phyloP scores from a whole-genome alignment of 2,329 filamentous ascomycete species.

The Tympanopsis confertula region DNA sequence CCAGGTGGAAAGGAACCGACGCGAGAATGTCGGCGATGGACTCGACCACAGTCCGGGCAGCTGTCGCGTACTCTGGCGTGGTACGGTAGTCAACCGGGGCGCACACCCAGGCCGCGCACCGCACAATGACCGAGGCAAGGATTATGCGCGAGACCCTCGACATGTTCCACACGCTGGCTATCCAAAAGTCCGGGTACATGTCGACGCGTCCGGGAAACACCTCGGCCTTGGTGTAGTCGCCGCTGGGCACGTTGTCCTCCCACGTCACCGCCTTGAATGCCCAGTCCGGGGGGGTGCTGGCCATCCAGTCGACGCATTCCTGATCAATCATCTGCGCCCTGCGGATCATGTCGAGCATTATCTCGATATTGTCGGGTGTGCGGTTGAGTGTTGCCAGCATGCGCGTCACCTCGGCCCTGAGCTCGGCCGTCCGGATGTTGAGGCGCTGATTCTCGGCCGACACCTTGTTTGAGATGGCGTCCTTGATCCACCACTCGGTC shows the following conservation, averaged over 20 bases:
- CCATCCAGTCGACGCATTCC: conserved; percentile 38
- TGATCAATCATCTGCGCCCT: conserved; percentile 38
- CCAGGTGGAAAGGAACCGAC: conserved; percentile 48
- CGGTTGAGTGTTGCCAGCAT: conserved; percentile 32
- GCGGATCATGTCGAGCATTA: conserved; percentile 37
- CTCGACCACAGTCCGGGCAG: conserved; percentile 35
- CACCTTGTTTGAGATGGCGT: conserved; percentile 34
- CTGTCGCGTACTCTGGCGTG: conserved; percentile 47
- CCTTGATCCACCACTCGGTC: conserved; percentile 46
- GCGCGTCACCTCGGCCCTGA: conserved; percentile 40
- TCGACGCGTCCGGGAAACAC: conserved; percentile 50
- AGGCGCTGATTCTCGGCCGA: conserved; percentile 37
- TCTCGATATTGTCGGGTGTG: conserved; percentile 34
- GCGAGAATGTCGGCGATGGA: conserved; percentile 47
- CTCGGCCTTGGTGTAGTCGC: conserved; percentile 38
- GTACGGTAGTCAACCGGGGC: conserved; percentile 50
- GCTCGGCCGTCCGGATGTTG: conserved; percentile 38
- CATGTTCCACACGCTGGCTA: conserved; percentile 45
- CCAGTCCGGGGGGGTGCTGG: conserved; percentile 35
- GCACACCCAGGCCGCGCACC: conserved; percentile 49
- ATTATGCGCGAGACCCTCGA: conserved; percentile 39
- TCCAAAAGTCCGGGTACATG: conserved; percentile 45
- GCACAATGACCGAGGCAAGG: conserved; percentile 40
- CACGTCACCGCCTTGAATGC: conserved; percentile 40
- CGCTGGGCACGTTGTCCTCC: conserved; percentile 39